Base-by-base conservation (phyloP, 306 rosid genomes). In the Quercus robur region DNA sequence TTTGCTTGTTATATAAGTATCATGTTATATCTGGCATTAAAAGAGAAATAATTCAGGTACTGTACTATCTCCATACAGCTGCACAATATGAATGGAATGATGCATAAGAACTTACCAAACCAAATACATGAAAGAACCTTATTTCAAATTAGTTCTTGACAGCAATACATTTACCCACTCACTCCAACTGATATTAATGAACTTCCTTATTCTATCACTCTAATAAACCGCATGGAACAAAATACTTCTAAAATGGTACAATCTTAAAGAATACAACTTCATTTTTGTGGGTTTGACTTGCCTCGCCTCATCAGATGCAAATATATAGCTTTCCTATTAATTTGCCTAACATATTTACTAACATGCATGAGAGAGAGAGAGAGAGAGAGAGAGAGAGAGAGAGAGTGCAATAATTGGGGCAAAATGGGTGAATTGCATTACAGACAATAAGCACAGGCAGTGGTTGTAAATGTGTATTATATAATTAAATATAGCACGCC, bases 161-260 rank as follows among this genome's bases (percentile, higher is more conserved):
- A 79, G 78, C 78, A 11, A 59, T n/a, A 56, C 13, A 59, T 20
- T 75, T 75, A 59, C 79, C 77, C 55, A 80, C 81, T 66, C 78
- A 57, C 76, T 66, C 71, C 49, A 76, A 76, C 77, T 31, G 58
- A 59, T n/a, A 71, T 62, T 80, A 84, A 80, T 80, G 82, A 84
- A 80, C 68, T 77, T 73, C 77, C 80, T 19, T 21, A 18, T 56
- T 66, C 19, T 72, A 23, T 31, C 15, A 18, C 68, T 67, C 73
- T 80, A 76, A 73, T 80, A 80, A 84, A 80, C 70, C 73, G 84
- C 84, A 84, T 84, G 56, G 38, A 72, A 80, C 87, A 84, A 80
- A 84, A 73, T 11, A 30, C 70, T 77, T 77, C 80, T 66, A 56
- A 64, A 73, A 49, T 80, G 52, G 77, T 56, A 75, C 59, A 23